Evolutionary conservation across 768 basidiomycete genomes (phyloP), one percentile per base, ranked within the genome.

Genomic region (Mycena latifolia): DNA sequence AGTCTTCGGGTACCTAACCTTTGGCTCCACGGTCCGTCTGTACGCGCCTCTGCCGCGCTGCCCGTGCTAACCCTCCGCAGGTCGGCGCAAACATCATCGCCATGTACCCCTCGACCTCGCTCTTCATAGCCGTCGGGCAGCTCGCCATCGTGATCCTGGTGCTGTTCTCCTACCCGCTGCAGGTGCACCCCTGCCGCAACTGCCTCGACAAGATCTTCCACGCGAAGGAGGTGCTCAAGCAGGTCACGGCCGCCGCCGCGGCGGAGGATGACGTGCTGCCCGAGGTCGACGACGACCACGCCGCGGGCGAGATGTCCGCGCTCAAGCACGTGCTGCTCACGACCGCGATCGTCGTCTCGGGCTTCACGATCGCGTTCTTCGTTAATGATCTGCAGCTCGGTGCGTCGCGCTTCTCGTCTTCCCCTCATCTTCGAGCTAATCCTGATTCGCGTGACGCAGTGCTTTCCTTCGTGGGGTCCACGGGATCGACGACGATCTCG

Each of bases 401-500:
- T 92, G 72, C 71, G 89, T 77, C 14, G 24, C 24, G 27, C 64
- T 46, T 48, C 56, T 45, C 31, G 12, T 35, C 41, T 27, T 43
- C 10, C 33, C 39, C 20, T 45, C 54, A n/a, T 35, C 20, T 56
- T 50, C 61, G 22, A 11, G 18, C 22, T 20, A 46, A 43, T 61
- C 55, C 25, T 59, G 45, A 25, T 46, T 12, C 24, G 45, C 25
- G 24, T 35, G 66, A 60, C 55, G 28, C 73, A 94, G 97, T 99
- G 17, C 84, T 99, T 35, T 94, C 95, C 5, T 98, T 99, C 75
- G 97, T 99, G 39, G 98, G 98, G 2, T 92, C 95, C 25, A 98
- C 96, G 1, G 98, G 98, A 15, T 97, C 95, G 17, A 98, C 96
- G 27, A 97, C 96, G 22, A 95, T 99, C 63, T 96, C 94, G 1